These are phyloP conservation scores for Lentinula lateritia DNA, from an alignment of 768 basidiomycete genomes.

Conservation along the genomic window DNA sequence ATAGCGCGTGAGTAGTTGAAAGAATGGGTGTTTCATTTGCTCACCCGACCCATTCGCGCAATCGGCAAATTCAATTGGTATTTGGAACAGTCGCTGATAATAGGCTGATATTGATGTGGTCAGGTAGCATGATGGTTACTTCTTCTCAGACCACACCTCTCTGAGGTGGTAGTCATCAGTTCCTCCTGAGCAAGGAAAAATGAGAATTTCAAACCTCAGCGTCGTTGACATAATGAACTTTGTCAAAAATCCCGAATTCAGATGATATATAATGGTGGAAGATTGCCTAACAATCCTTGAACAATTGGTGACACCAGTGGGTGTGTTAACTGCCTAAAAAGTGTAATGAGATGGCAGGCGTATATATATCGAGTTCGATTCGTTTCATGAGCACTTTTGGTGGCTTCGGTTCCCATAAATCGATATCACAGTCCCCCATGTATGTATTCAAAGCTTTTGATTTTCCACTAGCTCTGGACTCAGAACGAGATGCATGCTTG, in stretches of 20 bases:
- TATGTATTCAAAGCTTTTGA: constrained; percentile 10
- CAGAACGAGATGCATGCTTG: neutral
- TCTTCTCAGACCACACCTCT: constrained; percentile 99
- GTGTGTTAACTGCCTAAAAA: constrained; percentile 49
- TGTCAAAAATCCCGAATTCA: constrained; percentile 99
- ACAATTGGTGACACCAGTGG: constrained; percentile 71
- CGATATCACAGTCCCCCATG: constrained; percentile 18
- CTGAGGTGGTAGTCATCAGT: constrained; percentile 32
- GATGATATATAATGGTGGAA: constrained; percentile 71
- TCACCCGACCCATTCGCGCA: constrained; percentile 86
- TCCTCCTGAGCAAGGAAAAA: neutral
- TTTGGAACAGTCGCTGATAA: constrained; percentile 98
- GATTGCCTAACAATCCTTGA: constrained; percentile 66
- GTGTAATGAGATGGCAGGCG: neutral
- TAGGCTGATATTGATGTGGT: constrained; percentile 96
- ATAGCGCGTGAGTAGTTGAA: neutral
- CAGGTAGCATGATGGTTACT: constrained; percentile 99
- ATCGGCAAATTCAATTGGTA: constrained; percentile 88
- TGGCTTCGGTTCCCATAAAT: constrained; percentile 48
- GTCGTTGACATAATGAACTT: constrained; percentile 99
- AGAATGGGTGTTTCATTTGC: constrained; percentile 16
- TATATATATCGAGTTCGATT: neutral
- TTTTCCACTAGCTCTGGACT: neutral
- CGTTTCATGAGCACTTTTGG: constrained; percentile 49
- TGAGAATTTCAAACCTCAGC: constrained; percentile 63